A percentile compares a stretch with the other conserved stretches of the same genome.
Conservation (phyloP, 2,329 filamentous ascomycete species). For the Cladobotryum mycophilum region DNA sequence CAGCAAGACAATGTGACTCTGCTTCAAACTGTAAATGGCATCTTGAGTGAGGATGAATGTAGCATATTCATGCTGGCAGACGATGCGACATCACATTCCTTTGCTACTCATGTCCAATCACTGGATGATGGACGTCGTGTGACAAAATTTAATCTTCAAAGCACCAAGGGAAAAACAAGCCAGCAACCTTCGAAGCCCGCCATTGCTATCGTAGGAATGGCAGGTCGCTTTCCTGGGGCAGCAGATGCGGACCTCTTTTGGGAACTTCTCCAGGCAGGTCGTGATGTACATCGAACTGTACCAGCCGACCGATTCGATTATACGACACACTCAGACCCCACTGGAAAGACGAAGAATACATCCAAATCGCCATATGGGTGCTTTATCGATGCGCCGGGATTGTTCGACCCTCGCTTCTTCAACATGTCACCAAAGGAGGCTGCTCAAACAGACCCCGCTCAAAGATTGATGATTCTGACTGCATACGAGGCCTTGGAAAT, state of each 20-base stretch:
- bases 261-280: constrained; percentile 59
- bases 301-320: constrained; percentile 60
- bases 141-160: too few species aligned
- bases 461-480: constrained; percentile 63
- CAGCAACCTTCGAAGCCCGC: neutral
- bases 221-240: constrained; percentile 34
- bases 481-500: constrained; percentile 74
- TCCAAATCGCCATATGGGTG: constrained; percentile 62
- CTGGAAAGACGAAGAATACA: constrained; percentile 60
- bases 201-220: constrained; percentile 66
- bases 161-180: too few species aligned
- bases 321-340: constrained; percentile 58
- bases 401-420: constrained; percentile 72
- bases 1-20: too few species aligned
- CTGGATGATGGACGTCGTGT: too few species aligned
- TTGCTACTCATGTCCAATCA: too few species aligned
- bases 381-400: constrained; percentile 60
- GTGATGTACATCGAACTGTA: constrained; percentile 56
- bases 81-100: too few species aligned
- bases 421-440: constrained; percentile 71
- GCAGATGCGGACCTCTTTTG: constrained; percentile 39
- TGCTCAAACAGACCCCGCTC: constrained; percentile 68
- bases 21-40: too few species aligned
- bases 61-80: too few species aligned
- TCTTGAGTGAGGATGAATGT: too few species aligned